Evolutionary conservation across 169 alveolate genomes (phyloP).

Genomic region (Babesia bigemina): DNA sequence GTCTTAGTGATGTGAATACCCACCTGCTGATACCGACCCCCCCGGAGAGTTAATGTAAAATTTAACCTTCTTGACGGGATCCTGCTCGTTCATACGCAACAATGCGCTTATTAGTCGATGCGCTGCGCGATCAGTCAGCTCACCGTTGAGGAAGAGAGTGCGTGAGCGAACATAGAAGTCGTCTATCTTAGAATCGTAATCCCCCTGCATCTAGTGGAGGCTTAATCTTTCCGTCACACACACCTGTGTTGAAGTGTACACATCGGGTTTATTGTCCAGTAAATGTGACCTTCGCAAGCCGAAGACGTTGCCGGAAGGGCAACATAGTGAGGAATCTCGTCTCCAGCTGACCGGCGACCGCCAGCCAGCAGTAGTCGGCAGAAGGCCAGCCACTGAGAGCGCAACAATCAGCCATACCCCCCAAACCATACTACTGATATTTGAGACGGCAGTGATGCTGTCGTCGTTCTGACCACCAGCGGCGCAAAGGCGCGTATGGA

Average conservation of each 20-base stretch:
- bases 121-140: conserved; percentile 77
- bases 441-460: not conserved
- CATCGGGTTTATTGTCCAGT: not conserved
- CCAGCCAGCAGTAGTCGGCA: not conserved
- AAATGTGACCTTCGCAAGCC: not conserved
- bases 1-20: not conserved
- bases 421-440: not conserved
- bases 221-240: not conserved
- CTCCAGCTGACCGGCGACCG: not conserved
- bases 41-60: conserved; percentile 87
- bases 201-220: conserved; percentile 3
- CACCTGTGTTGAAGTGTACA: not conserved
- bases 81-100: conserved; percentile 76
- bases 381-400: not conserved
- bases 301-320: not conserved
- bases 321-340: not conserved
- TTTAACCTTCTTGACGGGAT: conserved; percentile 73
- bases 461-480: not conserved
- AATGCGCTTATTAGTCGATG: conserved; percentile 77
- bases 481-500: not conserved
- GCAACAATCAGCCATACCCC: not conserved
- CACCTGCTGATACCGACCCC: conserved; percentile 83
- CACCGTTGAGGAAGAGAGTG: conserved; percentile 74
- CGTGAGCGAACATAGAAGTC: conserved; percentile 52
- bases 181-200: conserved; percentile 34